These are phyloP conservation scores for Venturia nashicola DNA, from an alignment of 2,329 filamentous ascomycete genomes.

Conservation along the genomic window DNA sequence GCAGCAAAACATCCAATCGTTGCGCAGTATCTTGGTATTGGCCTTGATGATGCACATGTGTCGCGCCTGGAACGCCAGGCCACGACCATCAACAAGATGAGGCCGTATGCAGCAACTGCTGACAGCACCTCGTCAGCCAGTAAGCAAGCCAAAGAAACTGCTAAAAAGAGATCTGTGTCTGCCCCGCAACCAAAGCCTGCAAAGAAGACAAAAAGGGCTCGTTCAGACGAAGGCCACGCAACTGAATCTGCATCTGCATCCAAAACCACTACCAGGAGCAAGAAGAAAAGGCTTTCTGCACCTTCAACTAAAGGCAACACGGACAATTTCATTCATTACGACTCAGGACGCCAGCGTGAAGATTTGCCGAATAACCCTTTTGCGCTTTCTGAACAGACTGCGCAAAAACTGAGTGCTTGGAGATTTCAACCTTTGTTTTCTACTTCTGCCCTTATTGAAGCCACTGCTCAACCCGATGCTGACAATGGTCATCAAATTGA, in stretches of 20 bases:
- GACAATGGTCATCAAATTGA: background rate
- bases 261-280: background rate
- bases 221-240: background rate
- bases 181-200: background rate
- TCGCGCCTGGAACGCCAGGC: background rate
- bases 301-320: background rate
- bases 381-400: background rate
- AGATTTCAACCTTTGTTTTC: background rate
- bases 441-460: background rate
- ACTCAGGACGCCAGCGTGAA: background rate
- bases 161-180: background rate
- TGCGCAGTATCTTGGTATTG: background rate
- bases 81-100: background rate
- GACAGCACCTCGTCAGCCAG: background rate
- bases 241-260: background rate
- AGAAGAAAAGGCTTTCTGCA: background rate
- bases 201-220: background rate
- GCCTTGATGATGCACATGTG: background rate
- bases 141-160: background rate
- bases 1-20: background rate
- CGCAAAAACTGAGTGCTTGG: background rate
- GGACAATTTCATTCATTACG: background rate
- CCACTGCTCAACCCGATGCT: background rate
- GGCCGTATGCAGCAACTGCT: background rate
- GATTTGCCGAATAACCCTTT: background rate